These are phyloP conservation scores for Kalaharituber pfeilii DNA, from an alignment of 2,329 filamentous ascomycete species.

Conservation along the genomic window DNA sequence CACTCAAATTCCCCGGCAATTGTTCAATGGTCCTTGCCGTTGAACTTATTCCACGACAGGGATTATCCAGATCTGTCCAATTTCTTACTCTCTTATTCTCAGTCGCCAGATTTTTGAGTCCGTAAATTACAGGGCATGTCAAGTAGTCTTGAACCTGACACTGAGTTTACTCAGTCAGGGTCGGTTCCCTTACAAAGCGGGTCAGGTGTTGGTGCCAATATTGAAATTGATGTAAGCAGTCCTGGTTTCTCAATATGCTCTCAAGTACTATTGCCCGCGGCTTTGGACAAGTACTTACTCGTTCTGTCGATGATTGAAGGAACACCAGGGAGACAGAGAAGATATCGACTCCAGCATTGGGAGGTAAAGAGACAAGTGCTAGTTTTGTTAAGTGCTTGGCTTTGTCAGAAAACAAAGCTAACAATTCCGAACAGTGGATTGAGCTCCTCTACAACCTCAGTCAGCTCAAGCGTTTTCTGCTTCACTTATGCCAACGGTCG, in stretches of 20 bases:
- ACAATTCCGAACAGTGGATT: background rate
- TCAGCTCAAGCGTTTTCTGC: background rate
- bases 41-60: no score
- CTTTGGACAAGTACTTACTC: background rate
- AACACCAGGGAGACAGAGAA: background rate
- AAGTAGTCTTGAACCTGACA: no score
- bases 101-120: no score
- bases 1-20: no score
- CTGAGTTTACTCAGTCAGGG: background rate
- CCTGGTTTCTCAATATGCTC: no score
- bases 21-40: no score
- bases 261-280: no score
- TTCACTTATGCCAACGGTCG: conserved; percentile 3
- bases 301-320: background rate
- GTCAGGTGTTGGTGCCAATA: background rate
- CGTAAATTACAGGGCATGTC: no score
- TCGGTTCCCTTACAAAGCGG: background rate
- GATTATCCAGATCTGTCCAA: no score
- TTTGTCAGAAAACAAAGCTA: background rate
- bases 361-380: background rate
- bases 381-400: no score
- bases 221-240: background rate
- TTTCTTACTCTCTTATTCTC: no score
- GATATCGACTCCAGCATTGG: background rate
- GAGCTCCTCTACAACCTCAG: background rate